phyloP scores from a whole-genome alignment of 1,284 basidiomycete species.

The Athelia psychrophila region DNA sequence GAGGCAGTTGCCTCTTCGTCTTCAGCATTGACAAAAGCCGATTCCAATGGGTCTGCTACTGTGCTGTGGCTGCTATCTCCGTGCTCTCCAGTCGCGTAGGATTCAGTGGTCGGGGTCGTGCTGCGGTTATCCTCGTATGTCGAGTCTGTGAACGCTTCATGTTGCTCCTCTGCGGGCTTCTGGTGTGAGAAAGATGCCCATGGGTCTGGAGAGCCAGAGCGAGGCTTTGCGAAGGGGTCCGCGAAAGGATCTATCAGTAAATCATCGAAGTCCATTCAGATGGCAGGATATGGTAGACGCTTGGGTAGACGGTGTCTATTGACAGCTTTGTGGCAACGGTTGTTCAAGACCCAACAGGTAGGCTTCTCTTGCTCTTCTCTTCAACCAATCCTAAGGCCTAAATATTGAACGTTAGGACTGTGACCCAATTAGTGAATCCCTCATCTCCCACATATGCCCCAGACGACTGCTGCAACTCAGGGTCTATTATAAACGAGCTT shows the following conservation, averaged over 20 bases:
- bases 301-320: too few relatives aligned
- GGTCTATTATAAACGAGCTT: too few relatives aligned
- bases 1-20: conserved; percentile 32
- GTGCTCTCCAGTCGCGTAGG: conserved; percentile 14
- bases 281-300: too few relatives aligned
- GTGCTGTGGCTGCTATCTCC: conserved; percentile 8
- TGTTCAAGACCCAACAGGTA: too few relatives aligned
- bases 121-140: conserved; percentile 28
- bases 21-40: conserved; percentile 33
- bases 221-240: conserved; percentile 61
- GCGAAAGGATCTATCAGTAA: conserved; percentile 76
- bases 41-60: conserved; percentile 42
- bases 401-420: too few relatives aligned
- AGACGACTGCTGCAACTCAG: too few relatives aligned
- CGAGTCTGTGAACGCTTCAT: background rate
- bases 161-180: conserved; percentile 27
- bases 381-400: too few relatives aligned
- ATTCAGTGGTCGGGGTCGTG: conserved; percentile 21
- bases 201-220: conserved; percentile 72
- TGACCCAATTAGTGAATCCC: too few relatives aligned
- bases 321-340: too few relatives aligned
- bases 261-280: conserved; percentile 73
- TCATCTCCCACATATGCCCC: too few relatives aligned
- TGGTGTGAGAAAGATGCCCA: conserved; percentile 52
- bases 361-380: too few relatives aligned